Percentiles rank a stretch among this genome's conserved stretches.
These are phyloP conservation scores for Vanilla planifolia DNA, from an alignment of 106 monocot species.

Conservation along the genomic window DNA sequence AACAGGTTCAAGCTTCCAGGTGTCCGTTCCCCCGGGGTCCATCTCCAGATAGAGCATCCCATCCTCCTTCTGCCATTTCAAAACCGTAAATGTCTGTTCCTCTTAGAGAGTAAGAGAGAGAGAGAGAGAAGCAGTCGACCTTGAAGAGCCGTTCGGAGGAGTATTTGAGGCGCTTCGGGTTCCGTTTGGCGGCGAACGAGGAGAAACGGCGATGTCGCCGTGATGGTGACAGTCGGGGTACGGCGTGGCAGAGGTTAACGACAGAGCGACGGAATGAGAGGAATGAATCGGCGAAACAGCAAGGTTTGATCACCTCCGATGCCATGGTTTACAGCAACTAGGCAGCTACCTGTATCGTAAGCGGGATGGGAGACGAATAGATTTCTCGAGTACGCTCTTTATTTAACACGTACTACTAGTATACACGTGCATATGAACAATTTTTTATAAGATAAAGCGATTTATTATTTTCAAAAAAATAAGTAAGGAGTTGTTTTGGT, in stretches of 20 bases:
- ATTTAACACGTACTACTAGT: no score
- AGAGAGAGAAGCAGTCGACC: slow-evolving; percentile 19
- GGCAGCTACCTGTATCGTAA: no score
- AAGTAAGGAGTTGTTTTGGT: no score
- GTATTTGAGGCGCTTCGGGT: slow-evolving; percentile 86
- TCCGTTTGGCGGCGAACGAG: slow-evolving; percentile 46
- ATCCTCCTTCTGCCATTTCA: slow-evolving; percentile 35
- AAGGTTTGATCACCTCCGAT: background rate
- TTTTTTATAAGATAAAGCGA: no score
- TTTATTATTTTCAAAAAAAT: no score
- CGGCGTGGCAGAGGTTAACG: slow-evolving; percentile 1
- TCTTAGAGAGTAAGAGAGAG: background rate
- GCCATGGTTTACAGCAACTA: no score
- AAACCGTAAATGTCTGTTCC: no score
- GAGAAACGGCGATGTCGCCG: slow-evolving; percentile 5
- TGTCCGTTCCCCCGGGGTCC: slow-evolving; percentile 53
- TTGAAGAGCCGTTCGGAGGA: slow-evolving; percentile 59
- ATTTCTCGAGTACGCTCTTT: no score
- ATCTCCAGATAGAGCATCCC: slow-evolving; percentile 76
- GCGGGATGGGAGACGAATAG: no score
- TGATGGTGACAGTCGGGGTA: background rate
- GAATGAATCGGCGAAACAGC: background rate
- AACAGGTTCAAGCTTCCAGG: slow-evolving; percentile 85
- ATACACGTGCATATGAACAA: no score
- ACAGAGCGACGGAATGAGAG: background rate